Conservation (phyloP, 768 basidiomycete genomes). For the Mrakia blollopis region DNA sequence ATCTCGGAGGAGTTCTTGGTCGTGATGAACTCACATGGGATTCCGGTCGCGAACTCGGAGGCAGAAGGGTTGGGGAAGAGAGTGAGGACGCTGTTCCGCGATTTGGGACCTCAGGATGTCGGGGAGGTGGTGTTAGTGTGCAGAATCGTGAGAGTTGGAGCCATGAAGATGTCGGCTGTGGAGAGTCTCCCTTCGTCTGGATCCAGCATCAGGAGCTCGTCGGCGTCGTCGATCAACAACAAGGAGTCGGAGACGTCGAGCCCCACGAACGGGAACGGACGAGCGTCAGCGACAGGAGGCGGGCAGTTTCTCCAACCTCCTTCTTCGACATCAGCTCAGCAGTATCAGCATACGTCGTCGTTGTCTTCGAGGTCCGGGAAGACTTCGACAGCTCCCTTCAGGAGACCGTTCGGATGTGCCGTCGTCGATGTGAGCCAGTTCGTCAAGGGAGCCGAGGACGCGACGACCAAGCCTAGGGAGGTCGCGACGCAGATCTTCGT, state of each 20-base stretch:
- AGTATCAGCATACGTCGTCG: neutral
- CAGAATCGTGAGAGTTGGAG: conserved; percentile 79
- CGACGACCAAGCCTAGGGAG: conserved; percentile 64
- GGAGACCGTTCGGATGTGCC: conserved; percentile 93
- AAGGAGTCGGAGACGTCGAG: neutral
- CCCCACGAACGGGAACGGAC: conserved; percentile 3
- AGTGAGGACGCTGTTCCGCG: conserved; percentile 81
- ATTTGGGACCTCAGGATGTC: conserved; percentile 79
- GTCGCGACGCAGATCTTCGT: conserved; percentile 82
- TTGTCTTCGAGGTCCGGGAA: neutral
- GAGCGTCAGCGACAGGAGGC: neutral
- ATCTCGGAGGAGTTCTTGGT: conserved; percentile 90
- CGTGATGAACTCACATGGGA: conserved; percentile 85
- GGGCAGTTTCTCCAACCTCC: neutral
- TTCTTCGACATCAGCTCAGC: too few relatives aligned
- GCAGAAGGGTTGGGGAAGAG: conserved; percentile 38
- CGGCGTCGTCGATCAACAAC: neutral
- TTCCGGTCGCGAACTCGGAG: conserved; percentile 61
- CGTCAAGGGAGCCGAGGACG: conserved; percentile 55
- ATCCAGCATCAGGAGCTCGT: conserved; percentile 3
- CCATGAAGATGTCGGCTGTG: conserved; percentile 57
- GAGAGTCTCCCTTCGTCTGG: conserved; percentile 7
- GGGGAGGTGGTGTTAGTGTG: conserved; percentile 84
- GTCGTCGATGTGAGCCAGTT: conserved; percentile 78
- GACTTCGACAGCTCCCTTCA: conserved; percentile 46